Evolutionary conservation across 2,329 filamentous ascomycete genomes (phyloP).

Genomic region (Gremmenia infestans): DNA sequence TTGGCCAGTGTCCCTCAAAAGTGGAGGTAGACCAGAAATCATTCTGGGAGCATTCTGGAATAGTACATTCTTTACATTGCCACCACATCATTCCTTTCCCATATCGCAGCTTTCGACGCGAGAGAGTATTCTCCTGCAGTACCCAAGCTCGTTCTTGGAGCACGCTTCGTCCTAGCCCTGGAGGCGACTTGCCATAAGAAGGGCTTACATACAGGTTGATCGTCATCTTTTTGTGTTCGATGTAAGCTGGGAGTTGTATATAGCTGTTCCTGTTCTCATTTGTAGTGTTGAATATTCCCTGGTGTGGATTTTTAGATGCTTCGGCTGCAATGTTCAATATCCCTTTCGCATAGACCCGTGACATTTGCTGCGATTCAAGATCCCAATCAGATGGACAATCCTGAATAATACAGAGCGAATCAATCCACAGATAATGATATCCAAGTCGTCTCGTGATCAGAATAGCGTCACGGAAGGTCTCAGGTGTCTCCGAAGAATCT

Average conservation of each 20-base stretch:
- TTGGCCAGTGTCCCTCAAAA: neutral
- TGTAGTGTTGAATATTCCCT: neutral
- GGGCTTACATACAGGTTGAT: neutral
- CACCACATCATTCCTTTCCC: neutral
- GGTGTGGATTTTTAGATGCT: neutral
- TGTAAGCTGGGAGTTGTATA: neutral
- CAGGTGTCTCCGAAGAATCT: neutral
- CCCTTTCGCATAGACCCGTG: neutral
- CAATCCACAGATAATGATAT: neutral
- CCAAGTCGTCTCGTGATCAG: neutral
- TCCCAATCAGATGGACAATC: neutral
- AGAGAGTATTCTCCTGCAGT: neutral
- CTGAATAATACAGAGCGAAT: constrained; percentile 1
- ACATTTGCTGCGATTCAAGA: neutral
- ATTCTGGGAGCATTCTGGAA: neutral
- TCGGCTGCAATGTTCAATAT: neutral
- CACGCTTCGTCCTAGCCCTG: neutral
- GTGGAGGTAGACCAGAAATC: neutral
- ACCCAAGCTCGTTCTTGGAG: neutral
- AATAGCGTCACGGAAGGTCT: neutral
- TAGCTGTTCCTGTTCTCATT: neutral
- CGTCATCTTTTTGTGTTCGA: neutral
- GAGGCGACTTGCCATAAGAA: neutral
- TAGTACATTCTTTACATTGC: neutral
- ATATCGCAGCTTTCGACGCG: neutral